Conservation (phyloP, 2,329 filamentous ascomycete genomes). For the Fusarium mundagurra region DNA sequence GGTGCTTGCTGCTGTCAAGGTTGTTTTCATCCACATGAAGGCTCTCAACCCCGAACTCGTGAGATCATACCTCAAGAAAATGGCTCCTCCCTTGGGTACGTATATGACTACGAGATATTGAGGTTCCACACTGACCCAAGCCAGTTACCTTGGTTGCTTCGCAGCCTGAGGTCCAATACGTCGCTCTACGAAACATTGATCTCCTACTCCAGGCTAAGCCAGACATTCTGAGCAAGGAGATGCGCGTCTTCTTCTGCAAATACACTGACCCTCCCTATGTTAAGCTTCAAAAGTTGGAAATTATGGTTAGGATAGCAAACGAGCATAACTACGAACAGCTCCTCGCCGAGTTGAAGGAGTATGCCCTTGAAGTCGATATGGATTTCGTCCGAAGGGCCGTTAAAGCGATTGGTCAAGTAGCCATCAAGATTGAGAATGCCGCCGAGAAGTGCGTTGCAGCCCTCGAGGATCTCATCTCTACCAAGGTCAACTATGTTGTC, state of each 20-base stretch:
- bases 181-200: slow-evolving; percentile 95
- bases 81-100: slow-evolving; percentile 92
- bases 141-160: slow-evolving; percentile 94
- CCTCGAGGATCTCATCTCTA: slow-evolving; percentile 91
- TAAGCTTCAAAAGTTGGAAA: slow-evolving; percentile 97
- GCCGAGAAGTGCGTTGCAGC: slow-evolving; percentile 97
- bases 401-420: slow-evolving; percentile 95
- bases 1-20: slow-evolving; percentile 96
- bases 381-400: slow-evolving; percentile 95
- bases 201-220: slow-evolving; percentile 94
- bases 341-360: slow-evolving; percentile 93
- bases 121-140: background rate
- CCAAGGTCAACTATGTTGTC: slow-evolving; percentile 98
- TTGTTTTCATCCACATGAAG: slow-evolving; percentile 96
- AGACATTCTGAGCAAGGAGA: slow-evolving; percentile 95
- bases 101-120: background rate
- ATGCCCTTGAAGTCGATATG: slow-evolving; percentile 98
- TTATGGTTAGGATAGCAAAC: slow-evolving; percentile 99
- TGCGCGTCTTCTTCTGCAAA: slow-evolving; percentile 99
- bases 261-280: slow-evolving; percentile 99
- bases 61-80: slow-evolving; percentile 93
- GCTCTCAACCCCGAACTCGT: slow-evolving; percentile 80
- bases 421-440: slow-evolving; percentile 96
- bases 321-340: slow-evolving; percentile 96
- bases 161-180: slow-evolving; percentile 96